Conservation (phyloP, 495 filamentous ascomycete genomes). For the Xylaria cubensis region DNA sequence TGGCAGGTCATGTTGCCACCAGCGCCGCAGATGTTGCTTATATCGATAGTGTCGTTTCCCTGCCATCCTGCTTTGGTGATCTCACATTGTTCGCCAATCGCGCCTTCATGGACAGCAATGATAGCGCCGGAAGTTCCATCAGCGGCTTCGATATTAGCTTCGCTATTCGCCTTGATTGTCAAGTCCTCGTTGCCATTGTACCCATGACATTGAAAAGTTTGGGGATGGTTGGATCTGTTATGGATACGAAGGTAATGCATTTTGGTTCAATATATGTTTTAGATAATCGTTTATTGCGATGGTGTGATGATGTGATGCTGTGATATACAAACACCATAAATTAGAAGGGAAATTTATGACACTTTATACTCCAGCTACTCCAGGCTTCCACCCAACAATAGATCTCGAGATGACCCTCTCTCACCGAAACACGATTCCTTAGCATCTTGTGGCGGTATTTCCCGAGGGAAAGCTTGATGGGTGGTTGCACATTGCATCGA, state of each 20-base stretch:
- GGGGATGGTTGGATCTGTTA: slow-evolving; percentile 47
- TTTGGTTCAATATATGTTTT: slow-evolving; percentile 19
- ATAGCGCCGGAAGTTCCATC: slow-evolving; percentile 46
- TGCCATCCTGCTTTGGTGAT: slow-evolving; percentile 47
- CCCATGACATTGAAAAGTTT: slow-evolving; percentile 48
- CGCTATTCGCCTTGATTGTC: slow-evolving; percentile 36
- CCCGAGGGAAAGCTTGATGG: not conserved
- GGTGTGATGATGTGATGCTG: not conserved
- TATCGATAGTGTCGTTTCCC: slow-evolving; percentile 51
- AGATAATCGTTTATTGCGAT: slow-evolving; percentile 1
- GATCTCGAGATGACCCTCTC: not conserved
- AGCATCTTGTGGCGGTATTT: not conserved
- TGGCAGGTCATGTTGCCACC: slow-evolving; percentile 52
- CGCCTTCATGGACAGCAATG: slow-evolving; percentile 49
- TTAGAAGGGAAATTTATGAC: not conserved
- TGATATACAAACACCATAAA: not conserved
- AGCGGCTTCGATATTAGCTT: slow-evolving; percentile 38
- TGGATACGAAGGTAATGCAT: slow-evolving; percentile 41
- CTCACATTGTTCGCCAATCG: slow-evolving; percentile 51
- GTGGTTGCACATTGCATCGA: not conserved
- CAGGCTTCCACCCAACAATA: not conserved
- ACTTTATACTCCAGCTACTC: not conserved
- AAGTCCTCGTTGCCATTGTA: slow-evolving; percentile 44
- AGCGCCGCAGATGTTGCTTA: slow-evolving; percentile 50
- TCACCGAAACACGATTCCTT: not conserved